Evolutionary conservation across 169 alveolate species (phyloP), one percentile per base, ranked within the genome.

Genomic region (Toxoplasma gondii): DNA sequence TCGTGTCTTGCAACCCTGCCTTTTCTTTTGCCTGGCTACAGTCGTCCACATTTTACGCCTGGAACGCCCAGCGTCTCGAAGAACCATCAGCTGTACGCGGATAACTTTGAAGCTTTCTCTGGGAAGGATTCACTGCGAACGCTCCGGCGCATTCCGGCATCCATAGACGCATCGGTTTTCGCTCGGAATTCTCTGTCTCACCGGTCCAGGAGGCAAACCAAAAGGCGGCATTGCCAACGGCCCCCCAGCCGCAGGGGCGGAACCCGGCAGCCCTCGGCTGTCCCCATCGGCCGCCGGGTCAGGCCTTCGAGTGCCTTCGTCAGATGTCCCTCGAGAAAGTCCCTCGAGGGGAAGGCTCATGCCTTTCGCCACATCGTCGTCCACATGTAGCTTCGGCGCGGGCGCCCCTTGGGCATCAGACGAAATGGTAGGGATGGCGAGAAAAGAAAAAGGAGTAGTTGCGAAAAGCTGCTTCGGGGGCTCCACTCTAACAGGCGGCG

Each of bases 401-500:
- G 90, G 64, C 38, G 90, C 4, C 90, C 17, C 69, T 67, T 41
- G 67, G 1, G 90, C 54, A 10, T 82, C 90, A 1, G 53, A 43
- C 24, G 90, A 39, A 27, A 82, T 82, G 10, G 39, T 22, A 19
- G 90, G 90, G 39, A 82, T 24, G 90, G 54, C 10, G 1, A 19
- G 44, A 39, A 82, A 82, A 16, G 90, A 82, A 36, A 82, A 82
- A 0, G 90, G 41, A 29, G 29, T 16, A 34, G 41, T 5, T 1
- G 90, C 31, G 90, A 82, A 82, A 24, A 82, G 67, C 36, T 36
- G 67, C 90, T 82, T 22, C 53, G 90, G 90, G 19, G 90, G 67
- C 90, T 82, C 90, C 31, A 82, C 67, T 24, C 54, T 2, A 22
- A 43, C 41, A 22, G 67, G 41, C 90, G 90, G 54, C n/a, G 90